These are phyloP conservation scores for Pseudoscleropodium purum DNA, from an alignment of 225 moss, liverwort and hornwort species.

Conservation along the genomic window DNA sequence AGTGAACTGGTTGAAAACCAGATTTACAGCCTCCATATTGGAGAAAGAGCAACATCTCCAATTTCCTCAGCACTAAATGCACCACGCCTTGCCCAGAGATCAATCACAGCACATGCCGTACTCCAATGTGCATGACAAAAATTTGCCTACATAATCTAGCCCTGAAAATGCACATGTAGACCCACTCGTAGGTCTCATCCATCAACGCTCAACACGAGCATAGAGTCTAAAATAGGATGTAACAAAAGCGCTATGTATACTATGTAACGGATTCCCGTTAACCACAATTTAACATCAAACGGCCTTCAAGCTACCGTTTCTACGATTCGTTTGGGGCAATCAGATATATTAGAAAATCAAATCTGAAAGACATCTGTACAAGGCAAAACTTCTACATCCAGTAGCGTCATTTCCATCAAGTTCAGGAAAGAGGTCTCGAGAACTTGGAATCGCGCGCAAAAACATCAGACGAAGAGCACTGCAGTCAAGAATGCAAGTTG, in stretches of 20 bases:
- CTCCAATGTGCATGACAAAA: neutral
- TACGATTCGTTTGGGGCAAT: neutral
- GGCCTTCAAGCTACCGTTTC: neutral
- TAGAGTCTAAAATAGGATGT: neutral
- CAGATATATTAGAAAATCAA: neutral
- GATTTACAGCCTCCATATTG: neutral
- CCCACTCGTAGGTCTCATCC: neutral
- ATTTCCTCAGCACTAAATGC: neutral
- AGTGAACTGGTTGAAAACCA: neutral
- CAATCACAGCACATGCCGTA: neutral
- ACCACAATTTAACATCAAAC: neutral
- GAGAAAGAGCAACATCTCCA: neutral
- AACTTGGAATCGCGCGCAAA: neutral
- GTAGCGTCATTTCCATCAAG: neutral
- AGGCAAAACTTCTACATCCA: neutral
- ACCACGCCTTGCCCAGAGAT: neutral
- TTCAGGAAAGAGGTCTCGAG: neutral
- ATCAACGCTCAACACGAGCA: neutral
- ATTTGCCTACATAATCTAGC: neutral
- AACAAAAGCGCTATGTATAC: neutral
- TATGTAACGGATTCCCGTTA: neutral
- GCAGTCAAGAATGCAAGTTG: slow-evolving; percentile 1
- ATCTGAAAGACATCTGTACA: neutral
- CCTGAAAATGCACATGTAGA: neutral
- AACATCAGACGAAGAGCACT: neutral